Percentiles rank a stretch among this genome's conserved stretches.
Conservation (phyloP, 2,329 filamentous ascomycete species). For the Penicillium sp. region DNA sequence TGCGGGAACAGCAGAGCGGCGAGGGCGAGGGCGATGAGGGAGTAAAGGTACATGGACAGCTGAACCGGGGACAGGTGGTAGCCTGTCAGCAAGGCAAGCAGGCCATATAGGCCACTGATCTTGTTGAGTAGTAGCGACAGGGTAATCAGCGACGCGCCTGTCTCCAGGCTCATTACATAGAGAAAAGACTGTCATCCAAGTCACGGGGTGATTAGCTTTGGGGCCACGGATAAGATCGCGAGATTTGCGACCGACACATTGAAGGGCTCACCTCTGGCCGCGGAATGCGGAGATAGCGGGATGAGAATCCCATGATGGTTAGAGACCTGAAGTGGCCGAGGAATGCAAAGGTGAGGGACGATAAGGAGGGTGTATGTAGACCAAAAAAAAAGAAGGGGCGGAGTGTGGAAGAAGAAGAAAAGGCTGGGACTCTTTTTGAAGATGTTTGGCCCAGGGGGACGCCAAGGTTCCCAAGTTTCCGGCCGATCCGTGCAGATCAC, state of each 20-base stretch:
- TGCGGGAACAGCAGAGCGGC: conserved; percentile 76
- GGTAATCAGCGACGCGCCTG: conserved; percentile 83
- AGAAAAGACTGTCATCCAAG: conserved; percentile 73
- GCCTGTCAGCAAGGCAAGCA: conserved; percentile 87
- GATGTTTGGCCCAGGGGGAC: conserved; percentile 21
- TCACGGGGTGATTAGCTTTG: conserved; percentile 28
- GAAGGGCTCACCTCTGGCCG: conserved; percentile 51
- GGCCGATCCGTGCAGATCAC: conserved; percentile 34
- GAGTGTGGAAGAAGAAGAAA: conserved; percentile 21
- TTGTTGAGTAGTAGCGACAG: conserved; percentile 89
- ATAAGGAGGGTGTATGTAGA: conserved; percentile 9
- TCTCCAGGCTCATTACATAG: conserved; percentile 83
- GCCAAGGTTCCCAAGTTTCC: conserved; percentile 29
- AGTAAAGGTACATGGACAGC: conserved; percentile 91
- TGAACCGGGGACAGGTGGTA: conserved; percentile 82
- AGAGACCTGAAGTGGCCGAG: conserved; percentile 5
- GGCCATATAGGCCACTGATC: conserved; percentile 85
- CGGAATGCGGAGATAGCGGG: conserved; percentile 56
- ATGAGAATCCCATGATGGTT: conserved; percentile 46
- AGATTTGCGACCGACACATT: conserved; percentile 10
- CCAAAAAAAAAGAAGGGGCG: neutral
- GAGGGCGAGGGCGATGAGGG: conserved; percentile 70
- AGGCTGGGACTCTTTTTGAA: conserved; percentile 25
- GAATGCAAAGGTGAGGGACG: conserved; percentile 9
- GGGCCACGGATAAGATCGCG: conserved; percentile 14